Evolutionary conservation across 768 basidiomycete genomes (phyloP).

Genomic region (Boletus coccyginus): DNA sequence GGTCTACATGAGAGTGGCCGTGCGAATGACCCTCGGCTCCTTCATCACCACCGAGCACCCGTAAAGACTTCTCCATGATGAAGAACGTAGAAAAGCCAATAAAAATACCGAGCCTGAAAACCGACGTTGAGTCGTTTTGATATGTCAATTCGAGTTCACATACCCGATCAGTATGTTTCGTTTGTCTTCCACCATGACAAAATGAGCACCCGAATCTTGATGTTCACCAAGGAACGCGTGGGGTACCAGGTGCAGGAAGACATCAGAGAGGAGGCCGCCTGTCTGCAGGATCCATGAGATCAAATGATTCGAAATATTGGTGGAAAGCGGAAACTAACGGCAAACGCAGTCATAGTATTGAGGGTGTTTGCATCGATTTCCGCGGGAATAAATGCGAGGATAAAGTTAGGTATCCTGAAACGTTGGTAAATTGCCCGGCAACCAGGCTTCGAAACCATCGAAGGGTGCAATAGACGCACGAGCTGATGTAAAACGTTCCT

Average conservation of each 20-base stretch:
- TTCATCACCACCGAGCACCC: slow-evolving; percentile 69
- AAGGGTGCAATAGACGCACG: slow-evolving; percentile 51
- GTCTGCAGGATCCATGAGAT: slow-evolving; percentile 46
- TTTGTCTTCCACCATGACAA: slow-evolving; percentile 87
- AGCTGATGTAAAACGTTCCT: slow-evolving; percentile 95
- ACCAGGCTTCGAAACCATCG: slow-evolving; percentile 15
- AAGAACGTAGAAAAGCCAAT: slow-evolving; percentile 88
- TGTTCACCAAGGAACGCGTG: slow-evolving; percentile 91
- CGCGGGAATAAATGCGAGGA: slow-evolving; percentile 90
- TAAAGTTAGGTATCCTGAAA: slow-evolving; percentile 85
- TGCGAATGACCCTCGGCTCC: slow-evolving; percentile 47
- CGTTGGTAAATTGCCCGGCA: slow-evolving; percentile 20
- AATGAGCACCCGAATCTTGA: slow-evolving; percentile 65
- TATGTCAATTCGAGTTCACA: slow-evolving; percentile 17
- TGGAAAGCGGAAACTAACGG: slow-evolving; percentile 47
- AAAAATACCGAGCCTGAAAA: slow-evolving; percentile 71
- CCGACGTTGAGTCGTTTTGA: slow-evolving; percentile 8
- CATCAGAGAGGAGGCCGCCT: slow-evolving; percentile 89
- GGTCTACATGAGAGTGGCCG: slow-evolving; percentile 43
- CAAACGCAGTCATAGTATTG: slow-evolving; percentile 94
- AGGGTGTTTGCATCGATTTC: slow-evolving; percentile 81
- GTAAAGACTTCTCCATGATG: slow-evolving; percentile 88
- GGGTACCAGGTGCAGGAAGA: slow-evolving; percentile 88
- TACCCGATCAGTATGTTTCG: slow-evolving; percentile 89
- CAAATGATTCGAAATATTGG: slow-evolving; percentile 10